A percentile compares a stretch with the other conserved stretches of the same genome.
These are phyloP conservation scores for Chalciporus piperatus DNA, from an alignment of 768 basidiomycete species.

Conservation along the genomic window DNA sequence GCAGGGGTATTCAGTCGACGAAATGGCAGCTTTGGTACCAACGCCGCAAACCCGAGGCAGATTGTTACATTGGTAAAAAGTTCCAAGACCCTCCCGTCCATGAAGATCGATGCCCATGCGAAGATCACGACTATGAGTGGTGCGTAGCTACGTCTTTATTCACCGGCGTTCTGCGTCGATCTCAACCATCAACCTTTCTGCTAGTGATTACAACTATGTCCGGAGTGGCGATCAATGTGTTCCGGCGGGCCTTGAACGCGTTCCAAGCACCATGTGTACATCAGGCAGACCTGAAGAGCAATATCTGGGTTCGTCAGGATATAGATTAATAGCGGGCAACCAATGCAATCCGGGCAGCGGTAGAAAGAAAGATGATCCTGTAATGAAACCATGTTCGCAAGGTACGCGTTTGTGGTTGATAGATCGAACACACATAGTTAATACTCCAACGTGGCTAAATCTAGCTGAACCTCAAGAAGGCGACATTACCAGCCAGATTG, in stretches of 20 bases:
- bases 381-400: conserved; percentile 74
- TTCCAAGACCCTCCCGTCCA: conserved; percentile 82
- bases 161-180: neutral
- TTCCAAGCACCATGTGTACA: conserved; percentile 71
- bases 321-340: conserved; percentile 88
- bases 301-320: conserved; percentile 90
- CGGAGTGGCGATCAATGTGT: conserved; percentile 73
- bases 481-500: conserved; percentile 68
- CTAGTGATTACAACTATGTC: conserved; percentile 87
- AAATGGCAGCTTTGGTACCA: conserved; percentile 85
- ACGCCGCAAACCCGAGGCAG: conserved; percentile 74
- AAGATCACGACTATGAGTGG: conserved; percentile 94
- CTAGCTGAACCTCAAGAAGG: conserved; percentile 81
- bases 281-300: conserved; percentile 47
- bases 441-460: neutral
- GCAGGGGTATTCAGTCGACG: neutral
- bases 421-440: neutral
- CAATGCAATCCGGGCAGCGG: conserved; percentile 67
- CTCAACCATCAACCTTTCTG: neutral
- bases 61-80: conserved; percentile 90
- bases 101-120: conserved; percentile 81
- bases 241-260: conserved; percentile 83
- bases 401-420: conserved; percentile 39
- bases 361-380: conserved; percentile 60
- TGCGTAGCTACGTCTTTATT: conserved; percentile 35